These are phyloP conservation scores for Xylaria nigripes DNA, from an alignment of 495 filamentous ascomycete genomes.

Conservation along the genomic window DNA sequence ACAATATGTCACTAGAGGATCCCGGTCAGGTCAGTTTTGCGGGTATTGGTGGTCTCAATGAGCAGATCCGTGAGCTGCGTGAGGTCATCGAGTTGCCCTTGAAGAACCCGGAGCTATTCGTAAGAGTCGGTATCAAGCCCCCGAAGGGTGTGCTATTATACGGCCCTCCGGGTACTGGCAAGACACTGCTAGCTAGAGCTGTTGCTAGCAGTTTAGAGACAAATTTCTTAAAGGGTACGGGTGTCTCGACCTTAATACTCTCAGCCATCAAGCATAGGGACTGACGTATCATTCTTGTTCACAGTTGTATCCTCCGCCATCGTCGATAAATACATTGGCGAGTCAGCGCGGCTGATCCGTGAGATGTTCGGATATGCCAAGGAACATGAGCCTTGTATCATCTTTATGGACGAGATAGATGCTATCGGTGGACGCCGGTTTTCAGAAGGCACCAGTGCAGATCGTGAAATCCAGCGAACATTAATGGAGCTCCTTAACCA, in stretches of 20 bases:
- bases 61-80: slow-evolving; percentile 94
- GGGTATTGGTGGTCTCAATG: slow-evolving; percentile 98
- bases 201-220: slow-evolving; percentile 97
- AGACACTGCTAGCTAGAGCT: slow-evolving; percentile 89
- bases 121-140: slow-evolving; percentile 96
- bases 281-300: slow-evolving; percentile 10
- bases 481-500: slow-evolving; percentile 99
- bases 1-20: slow-evolving; percentile 99
- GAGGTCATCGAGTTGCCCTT: slow-evolving; percentile 97
- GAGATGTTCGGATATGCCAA: slow-evolving; percentile 99
- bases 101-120: slow-evolving; percentile 97
- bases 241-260: background rate
- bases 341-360: slow-evolving; percentile 92
- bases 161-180: slow-evolving; percentile 95
- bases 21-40: slow-evolving; percentile 96
- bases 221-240: slow-evolving; percentile 91
- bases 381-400: slow-evolving; percentile 99
- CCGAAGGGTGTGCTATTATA: slow-evolving; percentile 97
- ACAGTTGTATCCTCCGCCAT: slow-evolving; percentile 98
- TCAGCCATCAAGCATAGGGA: background rate
- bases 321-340: slow-evolving; percentile 99
- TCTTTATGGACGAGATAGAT: slow-evolving; percentile 99
- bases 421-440: slow-evolving; percentile 96
- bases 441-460: slow-evolving; percentile 95
- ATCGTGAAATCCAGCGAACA: slow-evolving; percentile 97